These are phyloP conservation scores for Taiwanofungus camphoratus DNA, from an alignment of 1,284 basidiomycete genomes.

Conservation along the genomic window DNA sequence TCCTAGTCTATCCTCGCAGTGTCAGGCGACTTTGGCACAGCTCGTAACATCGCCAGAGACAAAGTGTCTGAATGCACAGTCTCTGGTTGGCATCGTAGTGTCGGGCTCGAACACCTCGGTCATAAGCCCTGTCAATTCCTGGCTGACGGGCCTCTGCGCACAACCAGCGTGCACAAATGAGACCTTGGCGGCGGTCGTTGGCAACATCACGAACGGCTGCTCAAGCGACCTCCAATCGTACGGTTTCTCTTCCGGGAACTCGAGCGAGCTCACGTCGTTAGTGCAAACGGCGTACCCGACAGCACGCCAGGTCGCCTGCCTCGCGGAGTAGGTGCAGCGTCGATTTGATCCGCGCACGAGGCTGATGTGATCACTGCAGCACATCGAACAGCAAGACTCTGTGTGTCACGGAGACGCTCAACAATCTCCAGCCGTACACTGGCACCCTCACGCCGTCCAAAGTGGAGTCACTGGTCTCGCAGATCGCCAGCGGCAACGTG, in stretches of 20 bases:
- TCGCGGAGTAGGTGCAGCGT: constrained; percentile 45
- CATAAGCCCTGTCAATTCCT: constrained; percentile 45
- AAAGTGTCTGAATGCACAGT: constrained; percentile 46
- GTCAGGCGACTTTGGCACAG: constrained; percentile 27
- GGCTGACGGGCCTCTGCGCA: constrained; percentile 53
- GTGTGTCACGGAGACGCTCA: constrained; percentile 47
- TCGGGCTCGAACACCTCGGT: constrained; percentile 39
- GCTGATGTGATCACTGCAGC: constrained; percentile 18
- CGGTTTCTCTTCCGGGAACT: constrained; percentile 27
- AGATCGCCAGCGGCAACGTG: constrained; percentile 17
- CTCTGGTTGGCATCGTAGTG: constrained; percentile 39
- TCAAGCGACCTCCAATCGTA: constrained; percentile 37
- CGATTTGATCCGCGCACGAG: neutral
- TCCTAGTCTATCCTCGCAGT: constrained; percentile 33
- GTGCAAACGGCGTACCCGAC: constrained; percentile 45
- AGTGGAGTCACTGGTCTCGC: constrained; percentile 21
- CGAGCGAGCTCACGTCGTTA: constrained; percentile 27
- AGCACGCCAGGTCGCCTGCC: constrained; percentile 43
- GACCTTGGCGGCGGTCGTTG: constrained; percentile 42
- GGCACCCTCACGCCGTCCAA: constrained; percentile 32
- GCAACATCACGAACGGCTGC: constrained; percentile 49
- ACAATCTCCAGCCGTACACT: constrained; percentile 36
- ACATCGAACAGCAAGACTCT: constrained; percentile 37
- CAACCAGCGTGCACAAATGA: constrained; percentile 51
- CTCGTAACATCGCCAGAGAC: constrained; percentile 42